phyloP scores from a whole-genome alignment of 208 protist species.

The Leishmania turanica region DNA sequence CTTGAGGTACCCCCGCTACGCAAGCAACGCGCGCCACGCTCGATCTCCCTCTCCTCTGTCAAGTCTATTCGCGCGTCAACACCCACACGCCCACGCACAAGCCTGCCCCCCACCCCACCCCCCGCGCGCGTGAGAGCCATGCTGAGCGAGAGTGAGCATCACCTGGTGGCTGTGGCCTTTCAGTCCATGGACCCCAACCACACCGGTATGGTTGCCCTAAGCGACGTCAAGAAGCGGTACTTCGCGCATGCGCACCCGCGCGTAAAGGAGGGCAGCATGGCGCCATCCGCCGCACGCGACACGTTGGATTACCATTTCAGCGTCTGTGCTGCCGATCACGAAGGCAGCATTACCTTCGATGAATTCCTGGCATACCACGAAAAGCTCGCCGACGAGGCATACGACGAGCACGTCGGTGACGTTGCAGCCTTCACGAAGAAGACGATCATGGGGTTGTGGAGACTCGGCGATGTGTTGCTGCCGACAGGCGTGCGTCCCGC shows the following conservation, averaged over 20 bases:
- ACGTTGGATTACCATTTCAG: constrained; percentile 68
- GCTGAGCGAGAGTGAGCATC: constrained; percentile 30
- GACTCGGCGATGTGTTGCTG: constrained; percentile 70
- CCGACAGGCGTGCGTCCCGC: constrained; percentile 74
- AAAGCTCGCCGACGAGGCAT: constrained; percentile 73
- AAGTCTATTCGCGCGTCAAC: neutral
- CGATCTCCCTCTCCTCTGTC: neutral
- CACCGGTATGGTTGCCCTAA: constrained; percentile 48
- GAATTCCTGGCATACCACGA: constrained; percentile 85
- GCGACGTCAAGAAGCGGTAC: constrained; percentile 55
- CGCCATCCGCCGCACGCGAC: constrained; percentile 62
- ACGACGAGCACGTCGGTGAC: constrained; percentile 57
- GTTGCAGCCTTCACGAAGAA: constrained; percentile 55
- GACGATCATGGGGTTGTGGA: constrained; percentile 74
- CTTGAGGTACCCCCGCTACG: neutral
- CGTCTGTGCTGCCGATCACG: constrained; percentile 44
- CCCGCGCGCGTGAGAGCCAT: constrained; percentile 2
- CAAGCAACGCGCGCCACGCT: neutral
- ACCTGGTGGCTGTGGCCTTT: constrained; percentile 53
- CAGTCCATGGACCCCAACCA: constrained; percentile 56
- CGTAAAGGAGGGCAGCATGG: constrained; percentile 76
- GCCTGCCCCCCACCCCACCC: too few species aligned
- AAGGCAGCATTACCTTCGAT: constrained; percentile 70
- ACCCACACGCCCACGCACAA: neutral
- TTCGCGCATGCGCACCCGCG: constrained; percentile 72